Evolutionary conservation across 257 asterid species (phyloP), one percentile per base, ranked within the genome.

Genomic region (Plantago elongata): DNA sequence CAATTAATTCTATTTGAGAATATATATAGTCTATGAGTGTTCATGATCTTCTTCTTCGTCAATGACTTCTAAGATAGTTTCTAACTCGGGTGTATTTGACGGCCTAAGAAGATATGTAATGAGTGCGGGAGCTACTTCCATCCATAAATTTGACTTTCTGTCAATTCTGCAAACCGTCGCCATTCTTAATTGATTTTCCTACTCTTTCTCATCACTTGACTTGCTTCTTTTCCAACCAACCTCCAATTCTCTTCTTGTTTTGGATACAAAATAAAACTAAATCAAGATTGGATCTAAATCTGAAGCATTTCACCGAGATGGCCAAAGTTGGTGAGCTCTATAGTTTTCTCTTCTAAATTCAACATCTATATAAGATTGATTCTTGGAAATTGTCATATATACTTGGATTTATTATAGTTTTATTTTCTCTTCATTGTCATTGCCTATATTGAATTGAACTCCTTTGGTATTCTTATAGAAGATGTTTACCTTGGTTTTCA

Each of bases 281-380:
- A 51, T 82, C 90, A 86, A 74, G 68, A 78, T 86, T 61, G 98
- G 98, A 61, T 84, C 98, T 8, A 91, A 91, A 77, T 72, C 96
- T 11, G 95, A 88, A 72, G 87, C 86, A 9, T 86, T 91, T 61
- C 85, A 81, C 14, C 83, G 79, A 50, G 90, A 91, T 55, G 95
- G 92, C 64, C 88, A 84, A 9, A 47, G 82, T 1, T 91, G 98
- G 98, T 91, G 73, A 50, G 15, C 40, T 1, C 18, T 22, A 3
- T 14, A 3, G 17, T 8, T 22, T 4, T 15, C 7, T 47, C n/a
- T 45, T 42, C 63, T 14, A 17, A 11, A 14, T 37, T 54, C 3
- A 3, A 51, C 12, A n/a, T n/a, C n/a, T n/a, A n/a, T n/a, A n/a
- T n/a, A n/a, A n/a, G n/a, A n/a, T n/a, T n/a, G n/a, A n/a, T n/a